Evolutionary conservation across 441 rosid species (phyloP).

Genomic region (Metrosideros polymorpha): DNA sequence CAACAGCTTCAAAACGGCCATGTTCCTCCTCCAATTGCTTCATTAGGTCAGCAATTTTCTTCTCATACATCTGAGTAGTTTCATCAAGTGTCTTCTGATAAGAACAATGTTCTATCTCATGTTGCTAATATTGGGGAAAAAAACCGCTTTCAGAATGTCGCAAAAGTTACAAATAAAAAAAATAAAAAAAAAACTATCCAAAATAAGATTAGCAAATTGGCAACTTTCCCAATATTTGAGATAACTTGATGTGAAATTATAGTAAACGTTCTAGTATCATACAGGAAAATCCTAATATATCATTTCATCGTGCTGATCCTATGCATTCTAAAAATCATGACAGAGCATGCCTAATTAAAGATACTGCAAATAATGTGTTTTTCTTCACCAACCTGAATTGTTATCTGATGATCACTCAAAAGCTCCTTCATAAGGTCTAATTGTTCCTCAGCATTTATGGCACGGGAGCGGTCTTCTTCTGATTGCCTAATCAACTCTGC

Average conservation of each 20-base stretch:
- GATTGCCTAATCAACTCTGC: constrained; percentile 43
- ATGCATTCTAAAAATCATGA: not conserved
- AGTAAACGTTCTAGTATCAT: not conserved
- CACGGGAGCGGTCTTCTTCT: constrained; percentile 39
- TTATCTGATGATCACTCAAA: constrained; percentile 40
- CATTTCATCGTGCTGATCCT: not conserved
- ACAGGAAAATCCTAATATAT: not conserved
- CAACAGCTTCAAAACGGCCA: constrained; percentile 32
- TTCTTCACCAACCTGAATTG: constrained; percentile 46
- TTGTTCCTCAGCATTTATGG: constrained; percentile 39
- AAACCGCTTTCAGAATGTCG: not conserved
- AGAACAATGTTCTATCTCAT: constrained; percentile 40
- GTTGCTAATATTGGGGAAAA: constrained; percentile 28
- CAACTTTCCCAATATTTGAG: not conserved
- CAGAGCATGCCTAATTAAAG: not conserved
- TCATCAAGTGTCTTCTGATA: constrained; percentile 71
- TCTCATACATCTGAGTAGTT: constrained; percentile 58
- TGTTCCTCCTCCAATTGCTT: constrained; percentile 49
- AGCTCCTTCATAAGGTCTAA: constrained; percentile 36
- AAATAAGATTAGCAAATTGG: not conserved
- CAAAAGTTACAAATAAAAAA: not conserved
- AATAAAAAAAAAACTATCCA: not conserved
- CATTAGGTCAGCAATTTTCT: constrained; percentile 48
- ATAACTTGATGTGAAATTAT: not conserved
- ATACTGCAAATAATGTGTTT: not conserved